These are phyloP conservation scores for Beauveria sp. DNA, from an alignment of 2,329 filamentous ascomycete genomes.

Conservation along the genomic window DNA sequence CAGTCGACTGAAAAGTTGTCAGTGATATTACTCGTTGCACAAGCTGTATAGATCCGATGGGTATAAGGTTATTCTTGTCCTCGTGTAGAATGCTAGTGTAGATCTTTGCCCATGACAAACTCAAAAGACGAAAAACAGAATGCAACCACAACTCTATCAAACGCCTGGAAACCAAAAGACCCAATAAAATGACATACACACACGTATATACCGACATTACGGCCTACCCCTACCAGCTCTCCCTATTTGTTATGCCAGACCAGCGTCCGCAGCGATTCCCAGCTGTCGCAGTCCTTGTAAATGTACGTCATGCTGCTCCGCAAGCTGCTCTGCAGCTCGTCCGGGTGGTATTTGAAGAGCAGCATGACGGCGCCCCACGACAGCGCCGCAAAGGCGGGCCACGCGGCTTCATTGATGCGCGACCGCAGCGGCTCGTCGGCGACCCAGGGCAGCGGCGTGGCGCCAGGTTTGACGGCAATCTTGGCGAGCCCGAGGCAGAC, in stretches of 20 bases:
- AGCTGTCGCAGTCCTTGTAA: slow-evolving; percentile 81
- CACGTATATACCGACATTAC: background rate
- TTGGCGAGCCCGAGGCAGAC: slow-evolving; percentile 80
- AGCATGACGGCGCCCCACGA: slow-evolving; percentile 96
- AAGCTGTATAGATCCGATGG: background rate
- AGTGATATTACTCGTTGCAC: background rate
- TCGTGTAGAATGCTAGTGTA: slow-evolving; percentile 3
- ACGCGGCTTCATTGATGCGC: slow-evolving; percentile 62
- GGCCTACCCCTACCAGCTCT: background rate
- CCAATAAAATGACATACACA: background rate
- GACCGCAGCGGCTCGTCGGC: slow-evolving; percentile 39
- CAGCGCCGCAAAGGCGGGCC: slow-evolving; percentile 84
- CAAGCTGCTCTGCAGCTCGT: slow-evolving; percentile 84
- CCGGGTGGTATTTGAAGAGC: slow-evolving; percentile 85
- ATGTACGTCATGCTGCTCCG: slow-evolving; percentile 97
- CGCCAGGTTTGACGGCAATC: slow-evolving; percentile 62
- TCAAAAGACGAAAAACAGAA: background rate
- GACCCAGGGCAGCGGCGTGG: slow-evolving; percentile 39
- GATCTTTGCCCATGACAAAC: background rate
- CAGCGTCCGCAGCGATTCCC: slow-evolving; percentile 80
- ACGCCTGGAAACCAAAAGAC: background rate
- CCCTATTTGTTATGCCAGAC: slow-evolving; percentile 71
- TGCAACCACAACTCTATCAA: background rate
- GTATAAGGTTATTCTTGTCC: background rate
- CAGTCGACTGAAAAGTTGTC: background rate